phyloP scores from a whole-genome alignment of 169 alveolate genomes.

The Eimeria sp. region DNA sequence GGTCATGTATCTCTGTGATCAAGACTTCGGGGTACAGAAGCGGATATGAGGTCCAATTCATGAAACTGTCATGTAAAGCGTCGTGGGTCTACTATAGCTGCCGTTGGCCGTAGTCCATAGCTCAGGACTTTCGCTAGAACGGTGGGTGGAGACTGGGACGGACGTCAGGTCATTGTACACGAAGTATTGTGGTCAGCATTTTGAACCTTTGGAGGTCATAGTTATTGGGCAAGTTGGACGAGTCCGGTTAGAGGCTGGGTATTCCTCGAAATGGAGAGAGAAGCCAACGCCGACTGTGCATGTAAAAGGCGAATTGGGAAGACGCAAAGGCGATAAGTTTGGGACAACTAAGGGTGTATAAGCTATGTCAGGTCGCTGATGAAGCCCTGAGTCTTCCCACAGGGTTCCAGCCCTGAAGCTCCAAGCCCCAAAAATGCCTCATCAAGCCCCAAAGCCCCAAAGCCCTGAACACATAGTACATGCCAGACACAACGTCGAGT shows the following conservation, averaged over 20 bases:
- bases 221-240: no score
- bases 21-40: no score
- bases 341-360: not conserved
- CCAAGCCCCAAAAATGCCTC: not conserved
- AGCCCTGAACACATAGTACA: not conserved
- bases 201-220: not conserved
- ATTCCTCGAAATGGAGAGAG: not conserved
- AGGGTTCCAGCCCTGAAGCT: not conserved
- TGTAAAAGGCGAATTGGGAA: not conserved
- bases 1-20: no score
- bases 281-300: not conserved
- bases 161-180: no score
- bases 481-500: not conserved
- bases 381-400: not conserved
- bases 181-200: no score
- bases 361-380: not conserved
- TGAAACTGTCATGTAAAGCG: no score
- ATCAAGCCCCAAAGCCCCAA: slow-evolving; percentile 3
- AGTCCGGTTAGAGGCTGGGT: not conserved
- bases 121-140: no score
- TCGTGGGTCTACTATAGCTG: no score
- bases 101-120: no score
- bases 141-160: no score
- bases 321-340: not conserved
- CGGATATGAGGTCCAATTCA: no score